Conservation (phyloP, 306 rosid species). For the Vachellia collinsii region DNA sequence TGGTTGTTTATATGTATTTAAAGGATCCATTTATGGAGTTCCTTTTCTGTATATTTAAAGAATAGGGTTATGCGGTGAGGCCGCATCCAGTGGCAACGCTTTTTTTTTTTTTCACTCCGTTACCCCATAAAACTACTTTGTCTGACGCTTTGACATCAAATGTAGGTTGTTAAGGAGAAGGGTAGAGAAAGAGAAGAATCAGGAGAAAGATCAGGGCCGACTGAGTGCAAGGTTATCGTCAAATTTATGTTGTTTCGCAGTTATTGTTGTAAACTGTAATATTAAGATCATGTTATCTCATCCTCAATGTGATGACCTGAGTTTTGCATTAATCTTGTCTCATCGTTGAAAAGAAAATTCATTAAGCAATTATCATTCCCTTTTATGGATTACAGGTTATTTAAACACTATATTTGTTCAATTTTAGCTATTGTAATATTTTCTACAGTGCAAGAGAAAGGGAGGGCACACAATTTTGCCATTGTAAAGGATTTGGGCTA, state of each 20-base stretch:
- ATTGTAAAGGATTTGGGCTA: constrained; percentile 9
- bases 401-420: constrained; percentile 22
- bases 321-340: constrained; percentile 18
- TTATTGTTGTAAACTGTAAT: constrained; percentile 32
- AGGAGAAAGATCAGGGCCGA: constrained; percentile 55
- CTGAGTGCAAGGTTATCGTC: constrained; percentile 89
- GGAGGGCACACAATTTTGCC: neutral
- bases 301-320: neutral
- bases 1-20: constrained; percentile 20
- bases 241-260: constrained; percentile 34
- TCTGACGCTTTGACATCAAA: constrained; percentile 28
- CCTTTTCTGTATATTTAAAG: constrained; percentile 16
- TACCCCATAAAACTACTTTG: constrained; percentile 33
- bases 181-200: constrained; percentile 60
- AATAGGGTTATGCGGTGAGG: constrained; percentile 2
- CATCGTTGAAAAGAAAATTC: constrained; percentile 9
- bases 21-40: constrained; percentile 24
- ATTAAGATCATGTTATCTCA: constrained; percentile 25
- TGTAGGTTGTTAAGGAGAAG: constrained; percentile 65
- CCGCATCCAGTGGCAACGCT: neutral
- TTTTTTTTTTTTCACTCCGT: neutral
- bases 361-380: constrained; percentile 21
- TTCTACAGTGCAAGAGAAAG: neutral
- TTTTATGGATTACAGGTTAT: constrained; percentile 17
- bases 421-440: constrained; percentile 29